Conservation (phyloP, 306 rosid species). For the Cicer bijugum region DNA sequence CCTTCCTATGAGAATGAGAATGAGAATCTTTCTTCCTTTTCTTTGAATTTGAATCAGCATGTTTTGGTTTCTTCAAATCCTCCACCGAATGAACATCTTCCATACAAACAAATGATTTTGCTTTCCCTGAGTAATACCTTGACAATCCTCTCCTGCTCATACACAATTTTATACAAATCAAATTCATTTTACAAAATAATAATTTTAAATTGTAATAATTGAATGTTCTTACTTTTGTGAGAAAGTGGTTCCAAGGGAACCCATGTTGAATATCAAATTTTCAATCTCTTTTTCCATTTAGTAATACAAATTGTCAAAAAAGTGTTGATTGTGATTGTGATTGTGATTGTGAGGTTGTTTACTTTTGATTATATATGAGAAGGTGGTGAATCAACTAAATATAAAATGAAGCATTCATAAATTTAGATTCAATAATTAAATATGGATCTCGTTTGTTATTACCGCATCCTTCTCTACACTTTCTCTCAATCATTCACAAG, state of each 20-base stretch:
- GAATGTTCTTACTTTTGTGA: constrained; percentile 63
- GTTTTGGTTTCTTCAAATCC: constrained; percentile 75
- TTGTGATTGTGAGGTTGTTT: constrained; percentile 2
- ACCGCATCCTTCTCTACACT: constrained; percentile 61
- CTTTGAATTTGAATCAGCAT: constrained; percentile 59
- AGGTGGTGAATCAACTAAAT: constrained; percentile 16
- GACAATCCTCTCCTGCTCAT: constrained; percentile 65
- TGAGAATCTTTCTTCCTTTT: constrained; percentile 70
- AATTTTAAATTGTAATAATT: neutral
- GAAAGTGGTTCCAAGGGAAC: constrained; percentile 62
- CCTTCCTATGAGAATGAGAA: constrained; percentile 53
- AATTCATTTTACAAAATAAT: neutral
- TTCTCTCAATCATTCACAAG: constrained; percentile 56
- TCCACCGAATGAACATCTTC: constrained; percentile 66
- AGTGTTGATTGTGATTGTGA: constrained; percentile 18
- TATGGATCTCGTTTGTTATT: constrained; percentile 44
- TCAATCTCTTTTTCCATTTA: constrained; percentile 62
- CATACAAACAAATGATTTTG: constrained; percentile 84
- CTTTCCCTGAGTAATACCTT: constrained; percentile 77
- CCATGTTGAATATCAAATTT: constrained; percentile 65
- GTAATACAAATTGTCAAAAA: neutral
- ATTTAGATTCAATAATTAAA: constrained; percentile 56
- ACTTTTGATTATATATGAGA: neutral
- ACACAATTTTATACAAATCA: neutral
- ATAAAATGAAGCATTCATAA: constrained; percentile 15